These are phyloP conservation scores for Mycena leptocephala DNA, from an alignment of 768 basidiomycete species.

Conservation along the genomic window DNA sequence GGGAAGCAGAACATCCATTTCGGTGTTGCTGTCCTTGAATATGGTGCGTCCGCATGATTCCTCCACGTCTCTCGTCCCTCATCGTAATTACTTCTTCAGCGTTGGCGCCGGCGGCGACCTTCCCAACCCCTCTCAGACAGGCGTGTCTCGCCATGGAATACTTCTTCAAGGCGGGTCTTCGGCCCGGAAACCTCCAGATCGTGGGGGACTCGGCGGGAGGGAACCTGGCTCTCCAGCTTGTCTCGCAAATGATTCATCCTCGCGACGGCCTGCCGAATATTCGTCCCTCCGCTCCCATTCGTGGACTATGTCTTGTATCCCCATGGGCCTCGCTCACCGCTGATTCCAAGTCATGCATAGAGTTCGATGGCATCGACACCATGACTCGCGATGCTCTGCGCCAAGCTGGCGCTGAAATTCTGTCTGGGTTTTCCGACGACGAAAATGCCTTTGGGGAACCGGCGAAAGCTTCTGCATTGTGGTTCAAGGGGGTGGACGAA, in stretches of 20 bases:
- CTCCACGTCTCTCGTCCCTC: not conserved
- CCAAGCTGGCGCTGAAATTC: conserved; percentile 32
- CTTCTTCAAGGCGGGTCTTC: conserved; percentile 45
- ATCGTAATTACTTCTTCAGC: conserved; percentile 30
- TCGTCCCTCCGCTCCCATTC: conserved; percentile 36
- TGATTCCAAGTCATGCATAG: conserved; percentile 38
- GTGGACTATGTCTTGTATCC: conserved; percentile 45
- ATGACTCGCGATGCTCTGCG: conserved; percentile 30
- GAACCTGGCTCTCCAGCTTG: conserved; percentile 45
- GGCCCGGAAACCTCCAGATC: conserved; percentile 48
- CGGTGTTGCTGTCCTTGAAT: not conserved
- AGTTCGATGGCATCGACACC: conserved; percentile 46
- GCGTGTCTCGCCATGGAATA: conserved; percentile 43
- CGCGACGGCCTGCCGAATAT: conserved; percentile 36
- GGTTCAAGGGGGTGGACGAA: conserved; percentile 50
- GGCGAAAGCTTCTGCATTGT: conserved; percentile 45
- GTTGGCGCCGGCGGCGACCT: conserved; percentile 41
- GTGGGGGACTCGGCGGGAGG: conserved; percentile 55
- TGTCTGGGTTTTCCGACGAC: conserved; percentile 42
- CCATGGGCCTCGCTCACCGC: conserved; percentile 52
- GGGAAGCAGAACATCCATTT: conserved; percentile 39
- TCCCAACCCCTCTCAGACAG: conserved; percentile 50
- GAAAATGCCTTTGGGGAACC: conserved; percentile 49
- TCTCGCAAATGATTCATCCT: conserved; percentile 51
- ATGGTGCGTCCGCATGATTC: too few relatives aligned